Base-by-base conservation (phyloP, 108 stramenopile genomes). In the Cyclotella atomus region DNA sequence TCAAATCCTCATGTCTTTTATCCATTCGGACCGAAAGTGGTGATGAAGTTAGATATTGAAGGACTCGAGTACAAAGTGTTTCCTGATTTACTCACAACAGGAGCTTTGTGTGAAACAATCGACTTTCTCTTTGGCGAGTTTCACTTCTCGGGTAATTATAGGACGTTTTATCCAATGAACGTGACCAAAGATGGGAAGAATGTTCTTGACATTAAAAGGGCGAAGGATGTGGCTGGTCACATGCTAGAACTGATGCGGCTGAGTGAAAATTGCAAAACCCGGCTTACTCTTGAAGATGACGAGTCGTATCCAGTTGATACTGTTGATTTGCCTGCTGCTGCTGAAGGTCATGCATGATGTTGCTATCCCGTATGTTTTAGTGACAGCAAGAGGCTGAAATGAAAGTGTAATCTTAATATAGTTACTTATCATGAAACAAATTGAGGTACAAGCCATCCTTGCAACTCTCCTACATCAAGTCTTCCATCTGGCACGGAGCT, bases 401-500 rank as follows among this genome's bases (percentile, higher is more conserved):
- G n/a, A n/a, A n/a, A n/a, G n/a, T n/a, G n/a, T n/a, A n/a, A n/a
- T n/a, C n/a, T n/a, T n/a, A n/a, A n/a, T n/a, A n/a, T n/a, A n/a
- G n/a, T n/a, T n/a, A n/a, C n/a, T n/a, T n/a, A n/a, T n/a, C n/a
- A n/a, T n/a, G n/a, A n/a, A n/a, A n/a, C n/a, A n/a, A n/a, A n/a
- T n/a, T n/a, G n/a, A n/a, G n/a, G n/a, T n/a, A n/a, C n/a, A n/a
- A n/a, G n/a, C n/a, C n/a, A n/a, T n/a, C n/a, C n/a, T n/a, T n/a
- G n/a, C n/a, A n/a, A n/a, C n/a, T 9, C 30, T 19, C n/a, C 52
- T 50, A 78, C 34, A 86, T 34, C 75, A 94, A 76, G 60, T 95
- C 91, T 57, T 85, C 78, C 15, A 84, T 54, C 56, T 70, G 73
- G 56, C 88, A 88, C 9, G 87, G 88, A 23, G 85, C 83, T 12